phyloP scores from a whole-genome alignment of 805 yeast species.

The Kodamaea fukazawae region DNA sequence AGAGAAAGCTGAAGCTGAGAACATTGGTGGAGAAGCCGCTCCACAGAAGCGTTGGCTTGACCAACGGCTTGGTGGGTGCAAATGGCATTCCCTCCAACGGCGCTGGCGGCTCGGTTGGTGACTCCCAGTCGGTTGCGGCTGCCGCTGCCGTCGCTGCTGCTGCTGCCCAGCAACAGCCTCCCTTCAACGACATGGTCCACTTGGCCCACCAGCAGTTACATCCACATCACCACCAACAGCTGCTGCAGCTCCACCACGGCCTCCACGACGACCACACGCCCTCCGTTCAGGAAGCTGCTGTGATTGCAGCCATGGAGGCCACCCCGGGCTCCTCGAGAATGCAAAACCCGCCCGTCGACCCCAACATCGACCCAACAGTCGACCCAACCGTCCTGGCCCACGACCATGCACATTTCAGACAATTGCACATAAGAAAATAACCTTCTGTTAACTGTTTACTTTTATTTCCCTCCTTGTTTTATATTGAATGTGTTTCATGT shows the following conservation, averaged over 20 bases:
- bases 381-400: slow-evolving; percentile 44
- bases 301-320: slow-evolving; percentile 41
- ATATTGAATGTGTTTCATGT: neutral
- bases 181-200: slow-evolving; percentile 22
- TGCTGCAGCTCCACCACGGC: slow-evolving; percentile 21
- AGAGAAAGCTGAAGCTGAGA: slow-evolving; percentile 37
- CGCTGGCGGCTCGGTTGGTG: neutral
- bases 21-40: slow-evolving; percentile 46
- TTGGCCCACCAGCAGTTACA: slow-evolving; percentile 19
- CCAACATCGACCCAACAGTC: slow-evolving; percentile 44
- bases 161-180: slow-evolving; percentile 24
- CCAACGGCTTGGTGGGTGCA: slow-evolving; percentile 3
- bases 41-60: slow-evolving; percentile 18
- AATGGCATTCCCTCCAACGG: no score
- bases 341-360: slow-evolving; percentile 35
- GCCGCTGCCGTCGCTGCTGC: slow-evolving; percentile 29
- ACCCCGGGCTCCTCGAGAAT: slow-evolving; percentile 28
- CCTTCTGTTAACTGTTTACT: neutral
- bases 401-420: slow-evolving; percentile 26
- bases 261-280: slow-evolving; percentile 27
- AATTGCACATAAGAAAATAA: slow-evolving; percentile 7
- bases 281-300: slow-evolving; percentile 41
- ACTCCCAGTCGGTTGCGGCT: slow-evolving; percentile 12
- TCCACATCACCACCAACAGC: slow-evolving; percentile 26
- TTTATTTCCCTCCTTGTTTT: neutral